Percentiles rank a stretch among this genome's conserved stretches.
phyloP scores from a whole-genome alignment of 164 flowering plant genomes.

The Vitis cinerea region DNA sequence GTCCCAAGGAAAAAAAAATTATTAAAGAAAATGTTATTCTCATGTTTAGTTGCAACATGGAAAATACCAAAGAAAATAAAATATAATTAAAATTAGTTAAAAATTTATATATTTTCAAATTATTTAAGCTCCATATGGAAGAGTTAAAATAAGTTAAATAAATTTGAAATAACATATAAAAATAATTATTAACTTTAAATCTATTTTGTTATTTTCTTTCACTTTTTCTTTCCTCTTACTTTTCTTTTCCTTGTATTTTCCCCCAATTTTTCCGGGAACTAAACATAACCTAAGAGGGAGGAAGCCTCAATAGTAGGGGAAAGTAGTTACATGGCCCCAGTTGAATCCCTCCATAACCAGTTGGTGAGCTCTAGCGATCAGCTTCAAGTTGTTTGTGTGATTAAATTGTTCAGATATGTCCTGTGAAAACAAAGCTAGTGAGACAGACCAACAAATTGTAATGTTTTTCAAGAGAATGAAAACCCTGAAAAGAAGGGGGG shows the following conservation, averaged over 20 bases:
- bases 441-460: neutral
- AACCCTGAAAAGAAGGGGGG: neutral
- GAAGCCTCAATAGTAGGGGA: neutral
- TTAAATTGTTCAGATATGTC: constrained; percentile 98
- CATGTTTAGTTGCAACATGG: neutral
- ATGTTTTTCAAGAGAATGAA: neutral
- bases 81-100: neutral
- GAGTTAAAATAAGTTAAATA: too few species aligned
- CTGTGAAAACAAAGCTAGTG: constrained; percentile 32
- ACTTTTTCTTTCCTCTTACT: too few species aligned
- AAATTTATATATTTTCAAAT: too few species aligned
- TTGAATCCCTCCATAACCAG: constrained; percentile 98
- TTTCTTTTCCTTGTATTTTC: too few species aligned
- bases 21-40: neutral
- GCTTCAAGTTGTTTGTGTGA: constrained; percentile 85
- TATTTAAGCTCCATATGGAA: too few species aligned
- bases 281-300: neutral
- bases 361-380: constrained; percentile 98
- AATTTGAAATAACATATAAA: too few species aligned
- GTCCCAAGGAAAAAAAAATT: neutral
- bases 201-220: too few species aligned
- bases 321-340: constrained; percentile 85
- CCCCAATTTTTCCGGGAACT: too few species aligned
- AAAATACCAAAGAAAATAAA: neutral
- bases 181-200: too few species aligned